Evolutionary conservation across 2,329 filamentous ascomycete species (phyloP), one percentile per base, ranked within the genome.

Genomic region (Ceratocystis albifundus): DNA sequence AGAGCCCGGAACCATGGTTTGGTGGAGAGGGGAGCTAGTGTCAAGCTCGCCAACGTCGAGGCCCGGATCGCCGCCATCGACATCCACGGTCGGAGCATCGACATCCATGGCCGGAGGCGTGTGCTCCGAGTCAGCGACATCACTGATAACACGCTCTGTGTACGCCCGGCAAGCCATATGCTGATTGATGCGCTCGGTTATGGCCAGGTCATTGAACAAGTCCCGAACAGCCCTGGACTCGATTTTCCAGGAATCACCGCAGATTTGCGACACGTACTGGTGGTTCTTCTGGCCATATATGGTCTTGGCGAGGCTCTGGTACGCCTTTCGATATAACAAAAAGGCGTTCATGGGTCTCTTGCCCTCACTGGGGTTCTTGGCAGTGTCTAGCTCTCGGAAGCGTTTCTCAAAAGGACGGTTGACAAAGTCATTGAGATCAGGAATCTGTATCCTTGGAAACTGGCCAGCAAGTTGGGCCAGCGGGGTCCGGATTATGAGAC

Each of bases 331-430:
- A 75, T 99, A 99, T 63, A 99, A 80, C 88, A 99, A 96, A 78
- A 97, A 99, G 0, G 90, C 93, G 75, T 99, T 99, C 88, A 96
- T 96, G 2, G 94, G 92, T 32, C 94, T 83, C 72, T 93, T 90
- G 70, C 96, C 83, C 74, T 92, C 91, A 30, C 89, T 89, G 1
- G 79, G 79, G 45, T 85, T 78, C 71, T 86, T 90, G 66, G 85
- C 82, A 71, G 84, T 82, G 59, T 84, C 82, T 7, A 88, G 85
- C 74, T 96, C 91, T 66, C 79, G 76, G 62, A 79, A 80, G 67
- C 93, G 84, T 5, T 81, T 80, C 67, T 89, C 86, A 1, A 79
- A 76, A 8, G 88, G 79, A 63, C 93, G 83, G 71, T 87, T 84
- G 45, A 95, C 91, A 79, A 88, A 96, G 30, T 80, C 79, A 64